phyloP scores from a whole-genome alignment of 441 rosid species.

The Adansonia rubrostipa region DNA sequence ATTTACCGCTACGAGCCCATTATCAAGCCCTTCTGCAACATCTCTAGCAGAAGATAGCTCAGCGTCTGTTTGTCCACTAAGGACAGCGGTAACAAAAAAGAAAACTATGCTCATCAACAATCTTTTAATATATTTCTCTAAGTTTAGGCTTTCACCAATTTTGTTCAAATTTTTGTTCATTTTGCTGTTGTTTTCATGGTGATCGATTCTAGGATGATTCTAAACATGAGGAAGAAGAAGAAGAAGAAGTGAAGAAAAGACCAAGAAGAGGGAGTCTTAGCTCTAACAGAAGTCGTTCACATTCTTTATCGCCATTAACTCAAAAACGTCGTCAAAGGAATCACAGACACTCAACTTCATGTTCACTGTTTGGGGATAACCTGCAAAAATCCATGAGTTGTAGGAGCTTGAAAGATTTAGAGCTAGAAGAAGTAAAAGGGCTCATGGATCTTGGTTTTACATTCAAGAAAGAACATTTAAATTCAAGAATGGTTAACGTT shows the following conservation, averaged over 20 bases:
- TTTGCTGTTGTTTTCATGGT: background rate
- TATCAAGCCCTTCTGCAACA: constrained; percentile 27
- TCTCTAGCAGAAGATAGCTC: constrained; percentile 22
- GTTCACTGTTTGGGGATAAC: background rate
- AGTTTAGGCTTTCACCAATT: background rate
- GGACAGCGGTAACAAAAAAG: constrained; percentile 24
- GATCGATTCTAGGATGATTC: constrained; percentile 25
- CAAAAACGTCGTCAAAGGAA: constrained; percentile 25
- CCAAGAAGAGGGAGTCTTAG: constrained; percentile 34
- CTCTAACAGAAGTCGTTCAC: constrained; percentile 36
- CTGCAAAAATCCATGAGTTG: constrained; percentile 46
- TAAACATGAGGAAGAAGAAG: constrained; percentile 6
- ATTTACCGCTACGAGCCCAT: constrained; percentile 5
- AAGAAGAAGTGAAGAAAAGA: constrained; percentile 27
- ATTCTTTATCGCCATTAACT: constrained; percentile 42
- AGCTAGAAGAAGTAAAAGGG: constrained; percentile 70
- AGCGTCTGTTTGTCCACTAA: background rate
- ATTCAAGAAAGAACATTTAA: constrained; percentile 50
- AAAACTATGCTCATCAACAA: background rate
- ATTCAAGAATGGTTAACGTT: constrained; percentile 44
- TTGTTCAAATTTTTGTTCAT: background rate
- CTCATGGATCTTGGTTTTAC: constrained; percentile 65
- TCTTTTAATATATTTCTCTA: background rate
- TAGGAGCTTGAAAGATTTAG: constrained; percentile 50
- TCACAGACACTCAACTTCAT: constrained; percentile 19